A percentile compares a stretch with the other conserved stretches of the same genome.
Conservation (phyloP, 345 rosid species). For the Arabis hirsuta region DNA sequence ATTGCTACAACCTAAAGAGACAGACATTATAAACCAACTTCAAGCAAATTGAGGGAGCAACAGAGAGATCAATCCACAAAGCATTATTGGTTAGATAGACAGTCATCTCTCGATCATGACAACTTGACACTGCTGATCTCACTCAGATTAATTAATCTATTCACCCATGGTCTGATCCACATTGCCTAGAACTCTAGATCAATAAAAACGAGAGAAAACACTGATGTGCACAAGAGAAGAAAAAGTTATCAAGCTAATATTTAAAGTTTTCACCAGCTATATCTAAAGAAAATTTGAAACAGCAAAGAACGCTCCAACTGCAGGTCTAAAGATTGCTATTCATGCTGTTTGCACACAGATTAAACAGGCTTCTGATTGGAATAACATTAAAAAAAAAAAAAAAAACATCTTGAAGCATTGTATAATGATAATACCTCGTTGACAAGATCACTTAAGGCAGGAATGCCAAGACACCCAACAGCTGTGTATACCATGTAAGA, state of each 20-base stretch:
- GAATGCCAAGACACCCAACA: conserved; percentile 81
- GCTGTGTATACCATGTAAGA: conserved; percentile 93
- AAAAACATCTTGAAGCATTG: conserved; percentile 10
- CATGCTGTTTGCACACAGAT: conserved; percentile 10
- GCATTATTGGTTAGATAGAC: not conserved
- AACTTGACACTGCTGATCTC: conserved; percentile 25
- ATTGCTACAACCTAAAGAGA: conserved; percentile 73
- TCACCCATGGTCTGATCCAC: conserved; percentile 3
- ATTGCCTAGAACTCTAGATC: conserved; percentile 21
- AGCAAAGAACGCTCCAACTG: conserved; percentile 49
- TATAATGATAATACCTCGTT: conserved; percentile 60
- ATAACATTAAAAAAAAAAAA: not conserved
- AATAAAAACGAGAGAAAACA: conserved; percentile 26
- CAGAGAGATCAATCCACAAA: conserved; percentile 19
- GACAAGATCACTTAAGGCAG: conserved; percentile 73
- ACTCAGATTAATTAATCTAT: conserved; percentile 7
- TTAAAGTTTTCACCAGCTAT: conserved; percentile 39
- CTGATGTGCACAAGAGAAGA: conserved; percentile 48
- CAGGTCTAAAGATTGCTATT: conserved; percentile 36
- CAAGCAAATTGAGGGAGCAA: conserved; percentile 17
- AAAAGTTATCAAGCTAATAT: conserved; percentile 47
- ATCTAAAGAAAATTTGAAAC: conserved; percentile 57
- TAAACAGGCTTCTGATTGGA: not conserved
- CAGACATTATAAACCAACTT: conserved; percentile 18
- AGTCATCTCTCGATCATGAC: not conserved